Evolutionary conservation across 2,329 filamentous ascomycete genomes (phyloP).

Genomic region (Beauveria sp.): DNA sequence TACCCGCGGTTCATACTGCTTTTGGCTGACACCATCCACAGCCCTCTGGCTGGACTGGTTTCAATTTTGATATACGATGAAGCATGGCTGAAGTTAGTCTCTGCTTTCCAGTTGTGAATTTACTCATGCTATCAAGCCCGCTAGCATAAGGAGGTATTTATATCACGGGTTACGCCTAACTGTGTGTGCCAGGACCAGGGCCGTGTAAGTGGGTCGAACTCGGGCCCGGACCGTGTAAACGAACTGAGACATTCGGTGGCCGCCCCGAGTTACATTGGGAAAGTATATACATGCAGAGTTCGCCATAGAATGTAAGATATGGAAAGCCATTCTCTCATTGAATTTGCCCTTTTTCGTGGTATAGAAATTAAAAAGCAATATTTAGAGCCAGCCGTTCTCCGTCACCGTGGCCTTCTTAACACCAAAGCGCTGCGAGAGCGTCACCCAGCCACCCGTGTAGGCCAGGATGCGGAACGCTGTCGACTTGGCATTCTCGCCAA

Average conservation of each 20-base stretch:
- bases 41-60: no score
- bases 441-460: slow-evolving; percentile 34
- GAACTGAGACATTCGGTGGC: background rate
- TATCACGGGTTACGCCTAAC: background rate
- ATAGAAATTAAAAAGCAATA: background rate
- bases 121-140: background rate
- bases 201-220: background rate
- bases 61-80: no score
- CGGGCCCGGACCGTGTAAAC: background rate
- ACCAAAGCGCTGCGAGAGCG: slow-evolving; percentile 34
- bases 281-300: background rate
- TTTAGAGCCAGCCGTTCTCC: background rate
- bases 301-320: background rate
- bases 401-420: slow-evolving; percentile 25
- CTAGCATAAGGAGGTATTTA: background rate
- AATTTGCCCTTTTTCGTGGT: background rate
- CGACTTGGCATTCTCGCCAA: background rate
- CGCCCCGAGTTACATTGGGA: background rate
- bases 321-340: background rate
- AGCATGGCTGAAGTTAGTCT: no score
- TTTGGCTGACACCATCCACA: no score
- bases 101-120: background rate
- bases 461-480: slow-evolving; percentile 29
- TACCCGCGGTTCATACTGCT: no score
- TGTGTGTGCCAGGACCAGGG: background rate